These are phyloP conservation scores for Durusdinium trenchii DNA, from an alignment of 73 alveolate genomes.

Conservation along the genomic window DNA sequence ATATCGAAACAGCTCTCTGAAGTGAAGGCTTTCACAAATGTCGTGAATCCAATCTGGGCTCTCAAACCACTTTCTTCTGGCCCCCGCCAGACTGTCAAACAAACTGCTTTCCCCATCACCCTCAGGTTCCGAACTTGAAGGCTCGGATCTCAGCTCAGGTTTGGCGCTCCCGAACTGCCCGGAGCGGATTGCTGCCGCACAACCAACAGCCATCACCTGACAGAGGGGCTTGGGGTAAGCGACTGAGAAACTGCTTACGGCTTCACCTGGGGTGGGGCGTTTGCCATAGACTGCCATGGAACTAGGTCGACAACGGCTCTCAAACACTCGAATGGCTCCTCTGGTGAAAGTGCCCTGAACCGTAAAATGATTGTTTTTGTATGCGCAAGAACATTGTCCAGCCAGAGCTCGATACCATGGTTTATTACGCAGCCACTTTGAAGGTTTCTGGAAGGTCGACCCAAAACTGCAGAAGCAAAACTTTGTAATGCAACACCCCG, in stretches of 20 bases:
- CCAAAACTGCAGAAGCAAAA: not conserved
- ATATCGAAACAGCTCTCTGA: not conserved
- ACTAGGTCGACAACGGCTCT: not conserved
- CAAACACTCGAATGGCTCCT: not conserved
- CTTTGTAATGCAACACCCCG: too few relatives aligned
- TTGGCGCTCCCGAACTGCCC: not conserved
- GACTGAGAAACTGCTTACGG: not conserved
- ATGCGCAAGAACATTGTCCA: not conserved
- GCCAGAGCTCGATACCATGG: not conserved
- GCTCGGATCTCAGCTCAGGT: too few relatives aligned
- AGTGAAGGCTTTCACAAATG: not conserved
- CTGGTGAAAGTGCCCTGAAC: not conserved
- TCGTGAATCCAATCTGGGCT: constrained; percentile 5
- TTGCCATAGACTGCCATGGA: not conserved
- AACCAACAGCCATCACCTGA: not conserved
- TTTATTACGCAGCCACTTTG: constrained; percentile 12
- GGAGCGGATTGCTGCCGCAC: not conserved
- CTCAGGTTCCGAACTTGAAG: not conserved
- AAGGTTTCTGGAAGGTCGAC: not conserved
- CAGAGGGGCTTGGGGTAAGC: not conserved
- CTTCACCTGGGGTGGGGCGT: not conserved
- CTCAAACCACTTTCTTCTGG: not conserved
- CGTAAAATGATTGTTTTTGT: too few relatives aligned
- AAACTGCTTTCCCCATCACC: not conserved
- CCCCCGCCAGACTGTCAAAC: not conserved